Base-by-base conservation (phyloP, 2,329 filamentous ascomycete genomes). In the Cytospora mali region DNA sequence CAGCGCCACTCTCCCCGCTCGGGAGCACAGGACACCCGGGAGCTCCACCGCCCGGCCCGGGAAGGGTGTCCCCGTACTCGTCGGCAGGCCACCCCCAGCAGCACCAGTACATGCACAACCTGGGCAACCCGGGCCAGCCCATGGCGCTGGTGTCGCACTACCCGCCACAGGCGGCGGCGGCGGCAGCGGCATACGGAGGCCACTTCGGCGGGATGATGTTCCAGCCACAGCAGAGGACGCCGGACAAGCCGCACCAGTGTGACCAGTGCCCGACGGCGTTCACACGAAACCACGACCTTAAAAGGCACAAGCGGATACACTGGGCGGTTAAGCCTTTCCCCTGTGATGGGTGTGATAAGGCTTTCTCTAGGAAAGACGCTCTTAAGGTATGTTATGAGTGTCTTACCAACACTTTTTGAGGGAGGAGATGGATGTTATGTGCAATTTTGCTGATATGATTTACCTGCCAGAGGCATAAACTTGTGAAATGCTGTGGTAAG, bases 271-370 rank as follows among this genome's bases (percentile, higher is more conserved):
- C 91, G 0, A 92, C 96, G 74, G 93, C 91, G 42, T 99, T 99
- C 79, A 98, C 96, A 75, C 84, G 95, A 5, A 98, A 98, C 68
- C 95, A 98, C 72, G 95, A 98, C 72, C 76, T 98, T 69, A 99
- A 99, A 78, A 85, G 95, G 57, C 95, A 99, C 75, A 97, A 97
- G 81, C 82, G 93, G 55, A 98, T 98, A 64, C 95, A 99, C 75
- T 77, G 98, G 62, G 91, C 93, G 0, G 92, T 98, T 48, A 99
- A 99, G 81, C 95, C 95, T 0, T 98, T 94, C 75, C 93, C 93
- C 0, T 99, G 95, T 74, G 86, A 81, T 7, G 89, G 90, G 71
- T 99, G 95, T 74, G 93, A 96, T 66, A 98, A 98, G 84, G 95
- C 91, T 73, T 99, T 99, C 72, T 97, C 93, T 3, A 84, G 95